A percentile compares a stretch with the other conserved stretches of the same genome.
These are phyloP conservation scores for Peterozyma toletana DNA, from an alignment of 805 yeast genomes.

Conservation along the genomic window DNA sequence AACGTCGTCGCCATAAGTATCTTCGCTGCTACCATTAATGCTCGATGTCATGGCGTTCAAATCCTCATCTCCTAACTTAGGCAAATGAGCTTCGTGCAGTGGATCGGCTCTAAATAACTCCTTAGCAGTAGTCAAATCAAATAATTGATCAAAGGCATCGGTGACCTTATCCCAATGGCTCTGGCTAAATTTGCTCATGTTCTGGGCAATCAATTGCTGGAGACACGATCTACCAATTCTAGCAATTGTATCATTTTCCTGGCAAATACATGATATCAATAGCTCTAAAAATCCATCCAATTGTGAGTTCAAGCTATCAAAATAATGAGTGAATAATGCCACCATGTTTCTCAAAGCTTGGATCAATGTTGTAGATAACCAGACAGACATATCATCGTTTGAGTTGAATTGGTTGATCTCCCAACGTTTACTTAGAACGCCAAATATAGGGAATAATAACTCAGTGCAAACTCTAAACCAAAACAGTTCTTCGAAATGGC, in stretches of 20 bases:
- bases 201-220: constrained; percentile 71
- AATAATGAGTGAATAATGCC: constrained; percentile 75
- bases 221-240: constrained; percentile 90
- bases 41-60: constrained; percentile 6
- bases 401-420: constrained; percentile 57
- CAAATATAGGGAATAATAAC: constrained; percentile 85
- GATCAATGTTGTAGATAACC: constrained; percentile 94
- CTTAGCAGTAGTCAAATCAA: constrained; percentile 76
- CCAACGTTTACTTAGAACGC: constrained; percentile 70
- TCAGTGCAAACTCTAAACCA: constrained; percentile 81
- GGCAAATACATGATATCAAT: constrained; percentile 84
- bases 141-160: constrained; percentile 58
- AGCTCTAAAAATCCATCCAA: constrained; percentile 74
- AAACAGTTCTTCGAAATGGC: constrained; percentile 60
- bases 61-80: constrained; percentile 1
- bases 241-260: constrained; percentile 94
- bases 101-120: constrained; percentile 71
- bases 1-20: constrained; percentile 21
- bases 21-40: constrained; percentile 21
- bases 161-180: constrained; percentile 74
- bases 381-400: constrained; percentile 84
- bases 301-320: constrained; percentile 65
- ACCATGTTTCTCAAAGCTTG: constrained; percentile 91
- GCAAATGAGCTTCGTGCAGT: constrained; percentile 11
- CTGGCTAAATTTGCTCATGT: constrained; percentile 52